Conservation (phyloP, 1,284 basidiomycete species). For the Pholiota adiposa region DNA sequence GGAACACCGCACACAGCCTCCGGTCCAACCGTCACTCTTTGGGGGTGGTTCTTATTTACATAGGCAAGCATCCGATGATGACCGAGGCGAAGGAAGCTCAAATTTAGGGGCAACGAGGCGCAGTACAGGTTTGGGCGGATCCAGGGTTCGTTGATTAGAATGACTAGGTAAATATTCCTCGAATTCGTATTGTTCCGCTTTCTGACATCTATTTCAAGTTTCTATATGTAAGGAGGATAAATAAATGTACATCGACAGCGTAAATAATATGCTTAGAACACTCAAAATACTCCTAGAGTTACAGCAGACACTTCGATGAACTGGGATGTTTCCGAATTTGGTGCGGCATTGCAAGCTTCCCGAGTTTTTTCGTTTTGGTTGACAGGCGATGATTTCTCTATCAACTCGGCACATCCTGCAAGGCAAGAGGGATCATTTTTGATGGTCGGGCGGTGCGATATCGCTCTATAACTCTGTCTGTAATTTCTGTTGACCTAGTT, state of each 20-base stretch:
- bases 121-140: conserved; percentile 74
- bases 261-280: not conserved
- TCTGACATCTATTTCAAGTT: not conserved
- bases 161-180: not conserved
- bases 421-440: too few species aligned
- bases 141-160: conserved; percentile 51
- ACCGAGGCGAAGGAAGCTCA: conserved; percentile 72
- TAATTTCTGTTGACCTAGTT: too few species aligned
- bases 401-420: too few species aligned
- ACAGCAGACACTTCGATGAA: too few species aligned
- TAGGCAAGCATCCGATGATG: conserved; percentile 34
- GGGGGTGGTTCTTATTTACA: conserved; percentile 22
- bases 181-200: not conserved
- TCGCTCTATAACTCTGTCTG: too few species aligned
- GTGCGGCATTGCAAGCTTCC: too few species aligned
- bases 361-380: too few species aligned
- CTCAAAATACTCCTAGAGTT: not conserved
- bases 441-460: too few species aligned
- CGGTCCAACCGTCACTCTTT: conserved; percentile 32
- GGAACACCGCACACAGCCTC: conserved; percentile 45
- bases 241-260: not conserved
- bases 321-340: not conserved
- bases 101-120: conserved; percentile 65
- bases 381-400: too few species aligned
- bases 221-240: not conserved